A percentile compares a stretch with the other conserved stretches of the same genome.
Evolutionary conservation across 129 eudicot genomes (phyloP).

Genomic region (Artemisia tridentata): DNA sequence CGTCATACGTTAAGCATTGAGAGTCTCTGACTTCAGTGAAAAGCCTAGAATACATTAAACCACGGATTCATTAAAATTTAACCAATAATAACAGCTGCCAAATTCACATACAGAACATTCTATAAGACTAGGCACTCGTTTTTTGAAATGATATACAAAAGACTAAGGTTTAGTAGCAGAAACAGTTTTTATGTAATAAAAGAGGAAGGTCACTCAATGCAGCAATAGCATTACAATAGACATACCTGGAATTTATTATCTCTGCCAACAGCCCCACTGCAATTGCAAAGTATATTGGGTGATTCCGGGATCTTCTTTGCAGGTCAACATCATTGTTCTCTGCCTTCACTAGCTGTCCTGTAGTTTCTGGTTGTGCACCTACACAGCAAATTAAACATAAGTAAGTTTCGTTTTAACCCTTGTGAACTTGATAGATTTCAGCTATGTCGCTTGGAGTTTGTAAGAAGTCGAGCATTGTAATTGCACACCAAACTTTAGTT

Average conservation of each 20-base stretch:
- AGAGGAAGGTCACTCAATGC: neutral
- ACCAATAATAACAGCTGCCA: neutral
- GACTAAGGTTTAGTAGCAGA: neutral
- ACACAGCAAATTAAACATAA: no score
- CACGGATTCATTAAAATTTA: no score
- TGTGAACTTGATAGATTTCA: neutral
- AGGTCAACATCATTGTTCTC: constrained; percentile 30
- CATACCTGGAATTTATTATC: constrained; percentile 86
- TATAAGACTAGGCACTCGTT: neutral
- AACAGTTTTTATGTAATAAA: neutral
- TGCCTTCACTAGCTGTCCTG: constrained; percentile 36
- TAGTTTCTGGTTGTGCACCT: constrained; percentile 47
- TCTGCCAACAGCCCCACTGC: constrained; percentile 88
- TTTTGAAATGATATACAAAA: neutral
- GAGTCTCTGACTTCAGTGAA: constrained; percentile 96
- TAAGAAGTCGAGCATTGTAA: neutral
- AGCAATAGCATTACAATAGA: neutral
- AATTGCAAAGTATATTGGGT: constrained; percentile 86
- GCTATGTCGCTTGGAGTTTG: neutral
- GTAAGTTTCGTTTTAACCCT: neutral
- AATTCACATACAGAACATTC: neutral
- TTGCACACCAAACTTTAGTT: neutral
- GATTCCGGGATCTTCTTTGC: constrained; percentile 50
- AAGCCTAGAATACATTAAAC: constrained; percentile 51
- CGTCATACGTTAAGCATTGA: constrained; percentile 91